A percentile compares a stretch with the other conserved stretches of the same genome.
Evolutionary conservation across 805 yeast species (phyloP).

Genomic region (Jamesozyma gamospora): DNA sequence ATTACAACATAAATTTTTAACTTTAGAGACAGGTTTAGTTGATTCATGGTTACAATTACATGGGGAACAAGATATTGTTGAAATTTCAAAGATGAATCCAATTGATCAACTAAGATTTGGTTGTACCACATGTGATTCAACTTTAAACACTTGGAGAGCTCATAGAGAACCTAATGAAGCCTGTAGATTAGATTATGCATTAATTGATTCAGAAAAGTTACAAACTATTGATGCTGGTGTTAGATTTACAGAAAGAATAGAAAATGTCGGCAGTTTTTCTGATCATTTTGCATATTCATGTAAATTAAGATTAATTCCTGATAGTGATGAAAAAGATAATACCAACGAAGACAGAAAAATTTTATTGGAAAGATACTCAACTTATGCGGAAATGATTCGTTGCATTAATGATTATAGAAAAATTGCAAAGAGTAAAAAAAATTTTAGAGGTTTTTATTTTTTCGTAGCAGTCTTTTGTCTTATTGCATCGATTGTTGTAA

Average conservation of each 20-base stretch:
- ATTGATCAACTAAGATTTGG: slow-evolving; percentile 56
- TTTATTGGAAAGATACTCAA: slow-evolving; percentile 12
- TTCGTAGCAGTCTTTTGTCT: slow-evolving; percentile 41
- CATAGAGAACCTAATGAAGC: slow-evolving; percentile 48
- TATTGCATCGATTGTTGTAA: slow-evolving; percentile 44
- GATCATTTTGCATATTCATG: slow-evolving; percentile 84
- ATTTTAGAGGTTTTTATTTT: slow-evolving; percentile 61
- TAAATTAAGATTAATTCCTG: slow-evolving; percentile 27
- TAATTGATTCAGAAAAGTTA: slow-evolving; percentile 51
- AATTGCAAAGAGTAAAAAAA: slow-evolving; percentile 49
- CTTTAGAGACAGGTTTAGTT: slow-evolving; percentile 52
- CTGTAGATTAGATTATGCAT: slow-evolving; percentile 81
- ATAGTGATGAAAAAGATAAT: not conserved
- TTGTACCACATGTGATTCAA: slow-evolving; percentile 87
- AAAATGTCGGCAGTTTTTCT: slow-evolving; percentile 65
- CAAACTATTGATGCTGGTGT: slow-evolving; percentile 56
- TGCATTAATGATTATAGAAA: slow-evolving; percentile 40
- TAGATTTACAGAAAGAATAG: slow-evolving; percentile 59
- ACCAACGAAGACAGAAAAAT: slow-evolving; percentile 4
- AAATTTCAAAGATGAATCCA: slow-evolving; percentile 40
- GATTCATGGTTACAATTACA: slow-evolving; percentile 78
- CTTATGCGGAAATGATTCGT: slow-evolving; percentile 41
- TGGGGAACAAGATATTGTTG: slow-evolving; percentile 36
- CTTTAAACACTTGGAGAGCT: slow-evolving; percentile 75
- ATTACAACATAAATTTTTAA: slow-evolving; percentile 65